phyloP scores from a whole-genome alignment of 495 filamentous ascomycete genomes.

The Aspergillus conjunctus region DNA sequence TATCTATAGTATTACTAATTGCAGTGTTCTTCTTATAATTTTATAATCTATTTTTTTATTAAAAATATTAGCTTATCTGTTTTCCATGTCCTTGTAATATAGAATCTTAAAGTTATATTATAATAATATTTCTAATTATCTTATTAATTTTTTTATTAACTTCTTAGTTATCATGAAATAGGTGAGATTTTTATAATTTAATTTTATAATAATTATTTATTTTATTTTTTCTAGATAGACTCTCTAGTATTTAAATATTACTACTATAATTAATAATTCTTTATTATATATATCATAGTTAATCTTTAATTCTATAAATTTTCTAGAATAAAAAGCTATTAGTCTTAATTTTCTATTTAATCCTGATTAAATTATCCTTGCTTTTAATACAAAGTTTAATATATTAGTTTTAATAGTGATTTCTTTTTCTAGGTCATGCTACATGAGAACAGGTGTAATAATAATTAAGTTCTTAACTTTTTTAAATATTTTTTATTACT shows the following conservation, averaged over 20 bases:
- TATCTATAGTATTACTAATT: no score
- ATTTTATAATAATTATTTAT: conserved; percentile 8
- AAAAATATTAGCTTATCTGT: not conserved
- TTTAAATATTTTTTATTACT: not conserved
- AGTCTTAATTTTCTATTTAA: not conserved
- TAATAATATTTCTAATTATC: no score
- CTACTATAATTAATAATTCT: not conserved
- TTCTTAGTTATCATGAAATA: not conserved
- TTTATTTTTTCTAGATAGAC: not conserved
- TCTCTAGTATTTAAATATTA: not conserved
- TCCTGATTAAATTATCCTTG: not conserved
- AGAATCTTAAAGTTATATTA: not conserved
- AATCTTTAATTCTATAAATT: not conserved
- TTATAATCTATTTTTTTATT: conserved; percentile 1
- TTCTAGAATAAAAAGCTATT: not conserved
- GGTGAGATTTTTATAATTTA: not conserved
- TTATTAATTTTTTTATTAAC: not conserved
- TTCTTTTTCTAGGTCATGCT: not conserved
- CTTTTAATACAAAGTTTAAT: not conserved
- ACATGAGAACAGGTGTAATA: not conserved
- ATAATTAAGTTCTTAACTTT: not conserved
- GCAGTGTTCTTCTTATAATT: not conserved
- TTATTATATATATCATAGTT: not conserved
- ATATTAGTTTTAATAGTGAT: not conserved
- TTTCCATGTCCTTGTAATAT: not conserved